Evolutionary conservation across 2,329 filamentous ascomycete genomes (phyloP).

Genomic region (Pseudocercospora cruenta): DNA sequence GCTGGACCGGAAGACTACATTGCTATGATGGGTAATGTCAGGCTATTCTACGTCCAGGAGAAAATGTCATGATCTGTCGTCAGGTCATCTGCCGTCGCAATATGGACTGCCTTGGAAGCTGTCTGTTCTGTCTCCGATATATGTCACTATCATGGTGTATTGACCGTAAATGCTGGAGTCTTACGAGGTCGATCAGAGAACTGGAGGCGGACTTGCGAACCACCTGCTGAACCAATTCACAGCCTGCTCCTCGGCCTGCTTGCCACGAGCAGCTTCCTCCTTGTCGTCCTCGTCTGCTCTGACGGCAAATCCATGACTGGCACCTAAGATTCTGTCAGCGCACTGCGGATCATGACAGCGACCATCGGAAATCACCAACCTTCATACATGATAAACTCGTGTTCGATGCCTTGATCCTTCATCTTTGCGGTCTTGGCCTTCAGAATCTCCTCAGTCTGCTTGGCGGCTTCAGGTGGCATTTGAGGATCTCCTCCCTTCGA

Average conservation of each 20-base stretch:
- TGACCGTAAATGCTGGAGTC: too few relatives aligned
- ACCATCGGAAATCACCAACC: too few relatives aligned
- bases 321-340: too few relatives aligned
- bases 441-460: conserved; percentile 40
- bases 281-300: conserved; percentile 40
- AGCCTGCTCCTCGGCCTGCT: conserved; percentile 44
- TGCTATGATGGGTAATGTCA: conserved; percentile 26
- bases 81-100: background rate
- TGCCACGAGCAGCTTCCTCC: conserved; percentile 38
- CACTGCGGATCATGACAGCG: too few relatives aligned
- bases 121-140: too few relatives aligned
- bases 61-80: conserved; percentile 24
- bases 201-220: conserved; percentile 32
- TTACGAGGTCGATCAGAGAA: background rate
- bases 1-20: conserved; percentile 26
- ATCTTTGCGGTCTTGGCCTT: conserved; percentile 39
- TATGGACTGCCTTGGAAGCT: too few relatives aligned
- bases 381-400: conserved; percentile 44
- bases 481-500: conserved; percentile 36
- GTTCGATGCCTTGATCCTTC: conserved; percentile 39
- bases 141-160: too few relatives aligned
- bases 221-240: conserved; percentile 43
- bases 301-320: conserved; percentile 13
- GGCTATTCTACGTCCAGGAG: conserved; percentile 28
- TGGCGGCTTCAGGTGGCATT: conserved; percentile 38